Base-by-base conservation (phyloP, 768 basidiomycete genomes). In the Tulasnella sp. region DNA sequence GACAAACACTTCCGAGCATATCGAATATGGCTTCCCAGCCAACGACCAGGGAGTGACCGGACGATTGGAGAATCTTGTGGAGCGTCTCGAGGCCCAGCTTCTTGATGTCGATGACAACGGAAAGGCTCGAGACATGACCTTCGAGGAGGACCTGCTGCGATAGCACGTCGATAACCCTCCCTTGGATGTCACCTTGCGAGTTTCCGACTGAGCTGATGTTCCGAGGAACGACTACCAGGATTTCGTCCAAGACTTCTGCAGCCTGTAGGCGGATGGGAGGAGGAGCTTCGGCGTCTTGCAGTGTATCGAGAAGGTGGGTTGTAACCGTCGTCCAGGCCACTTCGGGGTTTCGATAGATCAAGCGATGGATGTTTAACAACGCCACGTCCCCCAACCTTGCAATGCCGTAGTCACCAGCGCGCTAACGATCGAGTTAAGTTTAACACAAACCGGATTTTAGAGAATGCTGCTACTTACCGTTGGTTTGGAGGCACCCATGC, bases 11-110 rank as follows among this genome's bases (percentile, higher is more conserved):
- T 57, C 90, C 90, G 7, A 99, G 87, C 89, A 98, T 96, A 80
- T 91, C 89, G 83, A 99, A 98, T 81, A 98, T 95, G 0, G 88
- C 92, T 81, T 93, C 91, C 97, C 97, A 99, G 0, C 98, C 97
- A 18, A 93, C 90, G 10, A 96, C 89, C 1, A 99, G 87, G 0
- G 95, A 95, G 83, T 98, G 95, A 0, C 94, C 97, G 0, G 94
- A 93, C 0, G 91, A 90, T 82, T 98, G 94, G 13, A 99, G 86
- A 75, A 99, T 96, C 80, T 93, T 90, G 80, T 96, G 93, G 13
- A 99, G 84, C 0, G 93, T 94, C 81, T 97, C 94, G 74, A 96
- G 86, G 0, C 95, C 97, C 90, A 96, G 93, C 32, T 91, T 87
- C 35, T 96, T 89, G 51, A 99, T 86, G 81, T 98, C 96, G 23